A percentile compares a stretch with the other conserved stretches of the same genome.
These are phyloP conservation scores for Zhuliangozyma parablackwelliae DNA, from an alignment of 1,139 yeast genomes.

Conservation along the genomic window DNA sequence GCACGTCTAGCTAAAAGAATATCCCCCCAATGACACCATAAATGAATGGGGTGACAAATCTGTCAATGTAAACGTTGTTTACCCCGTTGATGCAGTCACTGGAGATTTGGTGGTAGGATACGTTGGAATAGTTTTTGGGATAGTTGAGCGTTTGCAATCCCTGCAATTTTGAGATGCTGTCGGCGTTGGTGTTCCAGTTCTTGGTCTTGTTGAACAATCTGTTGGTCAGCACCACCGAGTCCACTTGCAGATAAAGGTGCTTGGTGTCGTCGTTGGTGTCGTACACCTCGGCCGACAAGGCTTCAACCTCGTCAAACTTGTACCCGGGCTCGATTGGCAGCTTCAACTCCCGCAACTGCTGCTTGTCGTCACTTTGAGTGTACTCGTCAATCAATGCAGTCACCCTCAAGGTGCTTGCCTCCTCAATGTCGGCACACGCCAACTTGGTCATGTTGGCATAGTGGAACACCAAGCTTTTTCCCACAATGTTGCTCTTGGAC, in stretches of 20 bases:
- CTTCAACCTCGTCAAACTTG: slow-evolving; percentile 14
- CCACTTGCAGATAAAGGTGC: slow-evolving; percentile 5
- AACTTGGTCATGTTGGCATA: slow-evolving; percentile 44
- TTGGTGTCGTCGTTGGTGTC: slow-evolving; percentile 13
- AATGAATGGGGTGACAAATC: too few species aligned
- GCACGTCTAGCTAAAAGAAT: too few species aligned
- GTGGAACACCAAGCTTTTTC: slow-evolving; percentile 51
- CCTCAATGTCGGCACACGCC: slow-evolving; percentile 55
- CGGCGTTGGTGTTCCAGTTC: background rate
- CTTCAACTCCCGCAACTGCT: slow-evolving; percentile 17
- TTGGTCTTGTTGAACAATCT: slow-evolving; percentile 2
- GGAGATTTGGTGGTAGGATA: slow-evolving; percentile 8
- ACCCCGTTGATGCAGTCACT: slow-evolving; percentile 8
- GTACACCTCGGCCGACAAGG: slow-evolving; percentile 13
- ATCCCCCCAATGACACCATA: too few species aligned
- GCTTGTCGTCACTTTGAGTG: slow-evolving; percentile 15
- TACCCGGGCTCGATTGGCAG: slow-evolving; percentile 14
- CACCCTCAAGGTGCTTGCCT: slow-evolving; percentile 24
- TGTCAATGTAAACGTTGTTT: background rate
- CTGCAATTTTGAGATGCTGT: too few species aligned
- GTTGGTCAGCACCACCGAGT: too few species aligned
- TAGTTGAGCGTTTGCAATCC: too few species aligned
- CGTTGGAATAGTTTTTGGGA: slow-evolving; percentile 7
- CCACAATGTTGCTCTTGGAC: slow-evolving; percentile 48
- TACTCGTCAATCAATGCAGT: slow-evolving; percentile 24